Evolutionary conservation across 352 stramenopile genomes (phyloP).

Genomic region (Phytophthora melonis): DNA sequence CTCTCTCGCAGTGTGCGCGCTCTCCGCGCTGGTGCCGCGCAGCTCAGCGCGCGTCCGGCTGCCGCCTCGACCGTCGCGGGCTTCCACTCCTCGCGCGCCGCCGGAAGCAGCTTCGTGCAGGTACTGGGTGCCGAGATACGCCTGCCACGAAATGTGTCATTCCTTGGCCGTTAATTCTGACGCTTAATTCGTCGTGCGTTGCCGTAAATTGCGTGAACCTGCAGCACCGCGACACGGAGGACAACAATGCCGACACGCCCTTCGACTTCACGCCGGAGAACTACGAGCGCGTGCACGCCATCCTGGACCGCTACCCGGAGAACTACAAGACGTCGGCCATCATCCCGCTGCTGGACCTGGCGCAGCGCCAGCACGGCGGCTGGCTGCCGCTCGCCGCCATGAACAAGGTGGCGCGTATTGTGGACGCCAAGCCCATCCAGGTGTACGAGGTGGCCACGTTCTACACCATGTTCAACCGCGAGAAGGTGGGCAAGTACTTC

Average conservation of each 20-base stretch:
- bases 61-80: slow-evolving; percentile 13
- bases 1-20: slow-evolving; percentile 68
- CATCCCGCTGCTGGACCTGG: slow-evolving; percentile 98
- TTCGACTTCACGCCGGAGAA: slow-evolving; percentile 99
- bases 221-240: slow-evolving; percentile 96
- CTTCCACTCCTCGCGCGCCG: slow-evolving; percentile 64
- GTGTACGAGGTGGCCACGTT: slow-evolving; percentile 99
- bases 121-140: slow-evolving; percentile 30
- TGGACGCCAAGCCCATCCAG: slow-evolving; percentile 95
- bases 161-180: slow-evolving; percentile 8
- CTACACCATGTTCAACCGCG: slow-evolving; percentile 99
- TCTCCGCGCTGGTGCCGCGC: slow-evolving; percentile 41
- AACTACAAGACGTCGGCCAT: slow-evolving; percentile 99
- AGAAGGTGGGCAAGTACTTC: slow-evolving; percentile 96
- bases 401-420: slow-evolving; percentile 99
- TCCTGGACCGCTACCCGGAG: slow-evolving; percentile 97
- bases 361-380: slow-evolving; percentile 96
- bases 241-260: slow-evolving; percentile 95
- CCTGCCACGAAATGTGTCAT: neutral
- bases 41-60: slow-evolving; percentile 29
- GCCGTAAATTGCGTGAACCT: neutral
- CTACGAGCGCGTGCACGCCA: slow-evolving; percentile 95
- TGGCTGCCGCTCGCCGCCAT: slow-evolving; percentile 99
- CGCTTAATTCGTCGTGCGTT: neutral
- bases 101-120: slow-evolving; percentile 49